Percentiles rank a stretch among this genome's conserved stretches.
These are phyloP conservation scores for Lichtheimia hyalospora DNA, from an alignment of 371 early-diverging fungal species.

Conservation along the genomic window DNA sequence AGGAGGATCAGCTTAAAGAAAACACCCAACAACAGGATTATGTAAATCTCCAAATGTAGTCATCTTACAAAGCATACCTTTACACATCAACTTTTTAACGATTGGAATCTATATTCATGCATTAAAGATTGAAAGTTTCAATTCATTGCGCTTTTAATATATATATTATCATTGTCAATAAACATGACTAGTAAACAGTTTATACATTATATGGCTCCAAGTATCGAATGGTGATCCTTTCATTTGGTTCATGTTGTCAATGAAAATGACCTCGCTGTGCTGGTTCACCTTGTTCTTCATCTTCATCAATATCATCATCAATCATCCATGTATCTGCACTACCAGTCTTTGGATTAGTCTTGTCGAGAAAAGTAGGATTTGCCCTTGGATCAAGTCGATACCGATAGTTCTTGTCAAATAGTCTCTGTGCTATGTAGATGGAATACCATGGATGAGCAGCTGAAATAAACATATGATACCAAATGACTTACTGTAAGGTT, in stretches of 20 bases:
- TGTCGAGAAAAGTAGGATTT: slow-evolving; percentile 12
- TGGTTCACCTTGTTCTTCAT: not conserved
- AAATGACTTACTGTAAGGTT: slow-evolving; percentile 37
- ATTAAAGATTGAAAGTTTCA: too few species aligned
- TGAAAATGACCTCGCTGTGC: too few species aligned
- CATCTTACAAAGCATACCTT: not conserved
- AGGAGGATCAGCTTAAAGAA: slow-evolving; percentile 10
- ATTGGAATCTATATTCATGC: too few species aligned
- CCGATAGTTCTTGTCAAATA: slow-evolving; percentile 20
- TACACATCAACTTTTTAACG: too few species aligned
- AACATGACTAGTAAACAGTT: too few species aligned
- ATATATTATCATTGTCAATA: too few species aligned
- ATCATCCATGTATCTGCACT: slow-evolving; percentile 17
- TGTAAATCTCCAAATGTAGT: slow-evolving; percentile 11
- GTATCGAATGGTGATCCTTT: too few species aligned
- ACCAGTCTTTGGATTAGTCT: not conserved
- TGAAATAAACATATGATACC: too few species aligned
- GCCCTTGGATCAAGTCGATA: slow-evolving; percentile 13
- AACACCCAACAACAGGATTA: slow-evolving; percentile 4
- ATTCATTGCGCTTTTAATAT: too few species aligned
- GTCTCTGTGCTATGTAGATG: slow-evolving; percentile 12
- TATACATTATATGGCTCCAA: too few species aligned
- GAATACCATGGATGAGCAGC: not conserved
- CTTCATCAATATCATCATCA: slow-evolving; percentile 16
- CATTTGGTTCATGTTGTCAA: too few species aligned